These are phyloP conservation scores for Paramecium biaurelia DNA, from an alignment of 73 alveolate species.

Conservation along the genomic window DNA sequence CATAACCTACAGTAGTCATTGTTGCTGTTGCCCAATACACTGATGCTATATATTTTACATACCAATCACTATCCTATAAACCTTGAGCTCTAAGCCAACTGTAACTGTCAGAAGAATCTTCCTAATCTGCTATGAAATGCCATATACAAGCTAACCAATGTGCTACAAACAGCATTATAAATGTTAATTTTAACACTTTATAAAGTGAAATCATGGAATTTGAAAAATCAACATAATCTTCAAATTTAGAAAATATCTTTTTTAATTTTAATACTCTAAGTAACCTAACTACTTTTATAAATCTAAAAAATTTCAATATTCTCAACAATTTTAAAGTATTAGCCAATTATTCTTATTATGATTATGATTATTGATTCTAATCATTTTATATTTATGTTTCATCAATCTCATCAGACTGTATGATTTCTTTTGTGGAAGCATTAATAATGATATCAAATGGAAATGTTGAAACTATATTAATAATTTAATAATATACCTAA, in stretches of 20 bases:
- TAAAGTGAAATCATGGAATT: constrained; percentile 35
- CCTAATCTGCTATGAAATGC: constrained; percentile 65
- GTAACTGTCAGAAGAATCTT: constrained; percentile 32
- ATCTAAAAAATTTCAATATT: constrained; percentile 70
- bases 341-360: neutral
- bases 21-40: constrained; percentile 86
- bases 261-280: constrained; percentile 74
- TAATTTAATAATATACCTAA: neutral
- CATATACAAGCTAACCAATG: constrained; percentile 76
- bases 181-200: constrained; percentile 34
- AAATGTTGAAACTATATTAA: constrained; percentile 63
- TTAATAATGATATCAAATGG: constrained; percentile 72
- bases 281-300: constrained; percentile 73
- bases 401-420: neutral
- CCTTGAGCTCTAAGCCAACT: constrained; percentile 57
- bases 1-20: constrained; percentile 92
- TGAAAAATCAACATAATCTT: constrained; percentile 70
- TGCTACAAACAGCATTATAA: constrained; percentile 56
- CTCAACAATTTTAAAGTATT: constrained; percentile 67
- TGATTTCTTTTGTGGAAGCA: neutral
- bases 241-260: constrained; percentile 73
- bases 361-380: neutral
- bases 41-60: constrained; percentile 70
- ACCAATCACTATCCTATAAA: constrained; percentile 17
- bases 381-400: neutral